phyloP scores from a whole-genome alignment of 176 grass and related monocot genomes.

The Bromus sterilis region DNA sequence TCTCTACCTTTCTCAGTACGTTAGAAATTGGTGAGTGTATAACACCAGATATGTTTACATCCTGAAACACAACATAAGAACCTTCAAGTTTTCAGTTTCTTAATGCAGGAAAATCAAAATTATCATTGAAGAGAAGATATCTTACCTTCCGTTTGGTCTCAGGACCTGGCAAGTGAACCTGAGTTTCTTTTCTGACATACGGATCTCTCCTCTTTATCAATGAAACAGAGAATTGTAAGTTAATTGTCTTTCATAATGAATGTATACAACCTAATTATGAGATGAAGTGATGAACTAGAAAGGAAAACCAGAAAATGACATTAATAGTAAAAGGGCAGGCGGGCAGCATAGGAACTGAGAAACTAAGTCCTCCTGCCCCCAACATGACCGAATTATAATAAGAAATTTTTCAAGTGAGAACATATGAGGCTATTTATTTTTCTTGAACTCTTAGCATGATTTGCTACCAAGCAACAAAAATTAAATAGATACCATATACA shows the following conservation, averaged over 20 bases:
- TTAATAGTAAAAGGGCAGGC: background rate
- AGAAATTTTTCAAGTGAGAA: conserved; percentile 8
- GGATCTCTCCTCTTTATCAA: conserved; percentile 71
- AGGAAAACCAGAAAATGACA: conserved; percentile 7
- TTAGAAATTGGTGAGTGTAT: conserved; percentile 67
- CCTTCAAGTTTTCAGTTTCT: conserved; percentile 4
- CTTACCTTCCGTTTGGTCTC: conserved; percentile 78
- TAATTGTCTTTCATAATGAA: conserved; percentile 12
- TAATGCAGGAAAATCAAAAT: background rate
- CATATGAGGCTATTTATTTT: background rate
- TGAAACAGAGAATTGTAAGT: conserved; percentile 63
- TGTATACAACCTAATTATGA: background rate
- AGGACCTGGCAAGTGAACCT: conserved; percentile 53
- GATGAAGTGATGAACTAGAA: conserved; percentile 12
- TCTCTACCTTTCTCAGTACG: conserved; percentile 74
- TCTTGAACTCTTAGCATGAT: conserved; percentile 6
- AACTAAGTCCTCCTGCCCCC: background rate
- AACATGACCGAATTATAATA: conserved; percentile 4
- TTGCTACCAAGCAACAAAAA: background rate
- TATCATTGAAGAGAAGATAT: background rate
- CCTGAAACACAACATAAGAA: conserved; percentile 45
- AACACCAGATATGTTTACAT: conserved; percentile 63
- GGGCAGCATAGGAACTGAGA: background rate
- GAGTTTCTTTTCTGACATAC: conserved; percentile 65
- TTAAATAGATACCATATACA: background rate